Evolutionary conservation across 2,329 filamentous ascomycete species (phyloP), one percentile per base, ranked within the genome.

Genomic region (Penicillium capsulatum): DNA sequence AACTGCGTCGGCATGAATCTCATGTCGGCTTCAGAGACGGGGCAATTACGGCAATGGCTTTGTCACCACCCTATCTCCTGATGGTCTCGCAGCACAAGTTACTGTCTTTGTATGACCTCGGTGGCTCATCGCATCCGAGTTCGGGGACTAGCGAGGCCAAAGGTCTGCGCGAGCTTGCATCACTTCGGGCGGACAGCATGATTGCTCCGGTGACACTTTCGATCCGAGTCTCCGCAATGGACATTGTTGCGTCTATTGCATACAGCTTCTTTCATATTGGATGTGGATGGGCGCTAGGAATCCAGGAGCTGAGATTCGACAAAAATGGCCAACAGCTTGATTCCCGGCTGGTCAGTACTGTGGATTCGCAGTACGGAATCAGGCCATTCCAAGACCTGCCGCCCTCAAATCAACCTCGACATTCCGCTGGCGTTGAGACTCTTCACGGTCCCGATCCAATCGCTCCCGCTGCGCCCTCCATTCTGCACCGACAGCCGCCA

Each of bases 301-400:
- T 97, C n/a, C 91, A 97, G 62, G 91, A 96, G 62, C 70, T 96
- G 30, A 81, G 84, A 42, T 74, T 94, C n/a, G 65, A 65, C 22
- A 62, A 62, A 35, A 60, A 66, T 32, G 76, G 76, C 5, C 65
- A 63, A 27, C 61, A 63, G 38, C 47, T 63, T 13, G 55, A 51
- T 17, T 69, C 64, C 8, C 64, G 64, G 24, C 55, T 68, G 27
- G 56, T 66, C 15, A 67, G 61, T 17, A 65, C 66, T 4, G 59
- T 65, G 43, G 59, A 68, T 53, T 58, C 63, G 24, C 58, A 69
- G 51, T 58, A 64, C 54, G 52, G 60, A 39, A 45, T 54, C 20
- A 34, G 47, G 44, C 39, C 47, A 11, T 33, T 50, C 13, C 46
- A 39, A 15, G 34, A 29, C 27, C 30, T 39, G 14, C 24, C 38